These are phyloP conservation scores for Kandelia obovata DNA, from an alignment of 345 rosid species.

Conservation along the genomic window DNA sequence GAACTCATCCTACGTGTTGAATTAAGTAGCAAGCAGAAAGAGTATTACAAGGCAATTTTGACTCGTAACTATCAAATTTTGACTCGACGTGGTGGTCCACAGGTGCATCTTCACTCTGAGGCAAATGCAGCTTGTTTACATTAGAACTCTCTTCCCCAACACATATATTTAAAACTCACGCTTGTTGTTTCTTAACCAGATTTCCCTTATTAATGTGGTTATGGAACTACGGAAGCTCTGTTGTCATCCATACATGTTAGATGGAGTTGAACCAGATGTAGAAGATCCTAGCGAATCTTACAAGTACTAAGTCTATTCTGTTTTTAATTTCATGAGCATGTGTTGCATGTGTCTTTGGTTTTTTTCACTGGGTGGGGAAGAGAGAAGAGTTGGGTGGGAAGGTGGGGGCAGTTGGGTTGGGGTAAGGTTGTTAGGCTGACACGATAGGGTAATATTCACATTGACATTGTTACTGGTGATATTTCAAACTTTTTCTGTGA, in stretches of 20 bases:
- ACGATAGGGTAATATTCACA: too few species aligned
- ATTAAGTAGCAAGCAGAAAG: constrained; percentile 87
- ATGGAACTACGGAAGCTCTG: constrained; percentile 99
- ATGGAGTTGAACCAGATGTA: constrained; percentile 86
- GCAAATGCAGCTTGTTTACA: constrained; percentile 10
- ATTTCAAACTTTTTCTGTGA: background rate
- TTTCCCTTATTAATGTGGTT: constrained; percentile 92
- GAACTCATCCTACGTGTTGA: constrained; percentile 98
- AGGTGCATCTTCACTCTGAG: constrained; percentile 43
- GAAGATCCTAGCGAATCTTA: constrained; percentile 62
- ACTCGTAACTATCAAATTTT: constrained; percentile 92
- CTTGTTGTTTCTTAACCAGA: constrained; percentile 43
- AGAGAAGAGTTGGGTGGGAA: too few species aligned
- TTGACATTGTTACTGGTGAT: too few species aligned
- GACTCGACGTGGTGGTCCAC: constrained; percentile 92
- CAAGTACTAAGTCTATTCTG: constrained; percentile 47
- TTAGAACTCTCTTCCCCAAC: background rate
- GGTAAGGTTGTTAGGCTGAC: too few species aligned
- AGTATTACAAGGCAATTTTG: constrained; percentile 94
- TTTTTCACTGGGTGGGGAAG: too few species aligned
- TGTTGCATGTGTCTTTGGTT: background rate
- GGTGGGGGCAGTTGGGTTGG: too few species aligned
- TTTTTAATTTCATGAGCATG: background rate
- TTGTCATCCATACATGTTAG: constrained; percentile 96
- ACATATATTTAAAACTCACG: constrained; percentile 13